phyloP scores from a whole-genome alignment of 1,139 yeast species.

The Candida sanyaensis region DNA sequence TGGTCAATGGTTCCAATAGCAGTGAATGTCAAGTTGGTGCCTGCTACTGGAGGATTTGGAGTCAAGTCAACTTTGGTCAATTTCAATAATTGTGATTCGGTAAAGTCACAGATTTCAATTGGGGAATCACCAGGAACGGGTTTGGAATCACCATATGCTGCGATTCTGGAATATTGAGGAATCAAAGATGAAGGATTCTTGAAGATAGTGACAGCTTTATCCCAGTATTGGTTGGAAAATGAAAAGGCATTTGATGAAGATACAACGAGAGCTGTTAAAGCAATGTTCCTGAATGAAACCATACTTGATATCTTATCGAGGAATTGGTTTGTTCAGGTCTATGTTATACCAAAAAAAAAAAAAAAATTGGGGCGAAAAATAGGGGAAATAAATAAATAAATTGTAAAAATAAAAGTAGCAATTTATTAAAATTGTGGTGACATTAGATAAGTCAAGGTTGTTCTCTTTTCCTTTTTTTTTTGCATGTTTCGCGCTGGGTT shows the following conservation, averaged over 20 bases:
- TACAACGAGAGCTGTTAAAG: constrained; percentile 17
- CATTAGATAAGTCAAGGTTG: too few species aligned
- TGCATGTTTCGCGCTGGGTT: too few species aligned
- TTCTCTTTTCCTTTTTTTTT: too few species aligned
- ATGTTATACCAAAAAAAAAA: too few species aligned
- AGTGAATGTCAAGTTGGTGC: constrained; percentile 71
- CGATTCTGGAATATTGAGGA: background rate
- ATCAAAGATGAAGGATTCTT: constrained; percentile 8
- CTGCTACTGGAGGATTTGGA: constrained; percentile 91
- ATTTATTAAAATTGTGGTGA: too few species aligned
- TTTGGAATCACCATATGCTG: constrained; percentile 34
- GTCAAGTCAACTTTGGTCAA: constrained; percentile 59
- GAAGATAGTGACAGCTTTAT: constrained; percentile 22
- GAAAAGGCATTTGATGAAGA: constrained; percentile 22
- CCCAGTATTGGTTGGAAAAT: constrained; percentile 13
- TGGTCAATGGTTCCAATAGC: constrained; percentile 67
- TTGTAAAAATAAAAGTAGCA: too few species aligned
- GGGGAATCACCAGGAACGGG: constrained; percentile 95
- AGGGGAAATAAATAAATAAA: too few species aligned
- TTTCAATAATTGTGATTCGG: constrained; percentile 60
- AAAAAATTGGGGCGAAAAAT: background rate
- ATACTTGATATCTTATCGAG: constrained; percentile 12
- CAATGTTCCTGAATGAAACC: constrained; percentile 30
- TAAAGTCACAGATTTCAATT: constrained; percentile 69
- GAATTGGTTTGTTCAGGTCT: too few species aligned